Base-by-base conservation (phyloP, 2,329 filamentous ascomycete genomes). In the Colletotrichum ledebouriae region DNA sequence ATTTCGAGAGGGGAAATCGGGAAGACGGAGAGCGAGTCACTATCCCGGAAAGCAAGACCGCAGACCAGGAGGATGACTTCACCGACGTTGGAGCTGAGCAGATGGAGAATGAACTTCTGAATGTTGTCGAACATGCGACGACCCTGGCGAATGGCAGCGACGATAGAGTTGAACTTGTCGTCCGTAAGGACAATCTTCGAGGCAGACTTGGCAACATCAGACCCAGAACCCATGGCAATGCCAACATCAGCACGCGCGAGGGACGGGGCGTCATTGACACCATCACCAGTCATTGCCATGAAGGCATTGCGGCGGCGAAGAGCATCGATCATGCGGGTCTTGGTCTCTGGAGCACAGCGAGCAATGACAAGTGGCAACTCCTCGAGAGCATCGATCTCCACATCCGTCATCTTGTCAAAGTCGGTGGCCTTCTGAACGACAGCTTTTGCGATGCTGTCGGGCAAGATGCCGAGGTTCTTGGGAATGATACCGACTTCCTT, bases 301-400 rank as follows among this genome's bases (percentile, higher is more conserved):
- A 92, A 95, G 20, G 87, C 86, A 22, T 87, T 85, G 46, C 93
- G 90, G 15, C 94, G 89, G 72, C 94, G 92, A 15, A 97, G 86
- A 6, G 94, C 93, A 73, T 94, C 92, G 59, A 97, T 94, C 93
- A 97, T 97, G 67, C 93, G 90, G 4, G 94, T 93, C 80, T 97
- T 97, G 44, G 94, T 97, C 67, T 92, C 89, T 0, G 94, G 94
- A 1, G 92, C 92, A 76, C 93, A 97, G 42, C 94, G 90, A 42
- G 94, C 93, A 69, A 97, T 90, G 9, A 97, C 94, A 1, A 95
- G 83, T 2, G 93, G 93, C 2, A 97, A 82, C 46, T 93, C 88
- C 4, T 91, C 89, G 15, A 97, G 82, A 0, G 85, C 83, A 71
- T 97, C 93, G 62, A 97, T 92, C 77, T 96, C 87, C 0, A 84